phyloP scores from a whole-genome alignment of 2,329 filamentous ascomycete species.

The Fusarium coicis region DNA sequence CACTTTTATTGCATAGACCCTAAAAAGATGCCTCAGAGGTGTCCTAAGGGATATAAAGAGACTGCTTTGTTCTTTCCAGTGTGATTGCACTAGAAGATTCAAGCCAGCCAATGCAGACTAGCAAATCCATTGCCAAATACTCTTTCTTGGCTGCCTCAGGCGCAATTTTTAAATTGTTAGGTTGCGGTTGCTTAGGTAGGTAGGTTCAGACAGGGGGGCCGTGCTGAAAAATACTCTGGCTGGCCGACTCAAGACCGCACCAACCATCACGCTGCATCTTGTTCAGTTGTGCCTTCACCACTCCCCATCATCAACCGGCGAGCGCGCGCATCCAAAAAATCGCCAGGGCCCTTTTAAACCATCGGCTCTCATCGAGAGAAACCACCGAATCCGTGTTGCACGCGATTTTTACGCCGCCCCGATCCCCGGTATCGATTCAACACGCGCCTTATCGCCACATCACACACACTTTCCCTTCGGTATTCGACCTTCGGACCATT shows the following conservation, averaged over 20 bases:
- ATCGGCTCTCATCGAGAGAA: conserved; percentile 68
- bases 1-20: not conserved
- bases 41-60: not conserved
- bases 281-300: conserved; percentile 63
- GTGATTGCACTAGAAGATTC: not conserved
- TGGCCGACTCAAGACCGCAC: conserved; percentile 53
- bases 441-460: conserved; percentile 54
- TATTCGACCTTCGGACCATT: conserved; percentile 41
- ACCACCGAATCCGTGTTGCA: conserved; percentile 63
- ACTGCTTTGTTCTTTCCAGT: not conserved
- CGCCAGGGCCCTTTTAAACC: conserved; percentile 68
- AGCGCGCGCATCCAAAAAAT: conserved; percentile 72
- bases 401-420: conserved; percentile 63
- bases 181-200: conserved; percentile 33
- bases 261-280: conserved; percentile 62
- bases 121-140: conserved; percentile 29
- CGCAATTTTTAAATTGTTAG: conserved; percentile 31
- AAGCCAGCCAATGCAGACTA: conserved; percentile 1
- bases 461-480: conserved; percentile 57
- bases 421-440: conserved; percentile 54
- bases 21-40: not conserved
- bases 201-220: conserved; percentile 44
- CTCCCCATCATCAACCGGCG: conserved; percentile 62
- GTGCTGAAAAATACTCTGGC: conserved; percentile 59
- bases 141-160: conserved; percentile 36